These are phyloP conservation scores for Fusarium concolor DNA, from an alignment of 2,329 filamentous ascomycete species.

Conservation along the genomic window DNA sequence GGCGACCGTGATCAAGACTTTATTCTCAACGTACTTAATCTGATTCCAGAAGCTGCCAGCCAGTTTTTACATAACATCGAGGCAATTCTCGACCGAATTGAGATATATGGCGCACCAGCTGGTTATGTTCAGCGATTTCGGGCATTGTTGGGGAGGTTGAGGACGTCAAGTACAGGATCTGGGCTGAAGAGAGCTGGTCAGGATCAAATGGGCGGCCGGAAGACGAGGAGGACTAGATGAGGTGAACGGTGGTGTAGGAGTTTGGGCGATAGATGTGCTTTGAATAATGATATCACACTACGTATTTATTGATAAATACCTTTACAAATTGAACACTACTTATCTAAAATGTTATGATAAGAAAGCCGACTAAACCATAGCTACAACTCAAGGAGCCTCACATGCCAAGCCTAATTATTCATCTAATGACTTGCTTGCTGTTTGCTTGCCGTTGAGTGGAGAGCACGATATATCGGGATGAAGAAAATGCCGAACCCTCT, in stretches of 20 bases:
- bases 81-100: constrained; percentile 49
- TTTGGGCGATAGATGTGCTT: background rate
- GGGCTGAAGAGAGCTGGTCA: constrained; percentile 50
- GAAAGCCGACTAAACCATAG: background rate
- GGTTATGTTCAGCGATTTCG: constrained; percentile 53
- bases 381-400: background rate
- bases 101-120: constrained; percentile 49
- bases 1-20: constrained; percentile 59
- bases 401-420: background rate
- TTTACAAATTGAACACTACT: background rate
- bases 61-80: constrained; percentile 57
- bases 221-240: constrained; percentile 53
- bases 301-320: constrained; percentile 14
- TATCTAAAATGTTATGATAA: background rate
- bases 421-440: constrained; percentile 4
- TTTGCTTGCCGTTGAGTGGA: constrained; percentile 6
- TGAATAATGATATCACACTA: background rate
- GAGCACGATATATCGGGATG: background rate
- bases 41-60: constrained; percentile 58
- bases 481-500: constrained; percentile 3
- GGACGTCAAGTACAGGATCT: constrained; percentile 43
- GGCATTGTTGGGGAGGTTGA: constrained; percentile 49
- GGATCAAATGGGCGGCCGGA: constrained; percentile 42
- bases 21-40: constrained; percentile 57
- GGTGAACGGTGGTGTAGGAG: background rate